Evolutionary conservation across 1,284 basidiomycete genomes (phyloP).

Genomic region (Grifola frondosa): DNA sequence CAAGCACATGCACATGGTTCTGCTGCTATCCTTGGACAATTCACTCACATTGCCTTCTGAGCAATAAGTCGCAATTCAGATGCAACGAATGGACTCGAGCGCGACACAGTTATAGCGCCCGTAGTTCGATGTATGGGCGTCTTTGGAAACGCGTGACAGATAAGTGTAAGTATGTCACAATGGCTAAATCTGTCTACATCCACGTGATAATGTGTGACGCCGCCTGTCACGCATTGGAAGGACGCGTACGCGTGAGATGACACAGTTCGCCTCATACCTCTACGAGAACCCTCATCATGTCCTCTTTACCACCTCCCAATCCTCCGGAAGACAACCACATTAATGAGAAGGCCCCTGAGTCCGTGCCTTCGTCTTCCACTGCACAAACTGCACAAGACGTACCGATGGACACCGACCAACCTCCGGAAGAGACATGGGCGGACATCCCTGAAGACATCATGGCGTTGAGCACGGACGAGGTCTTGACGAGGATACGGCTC

Average conservation of each 20-base stretch:
- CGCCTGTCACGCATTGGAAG: conserved; percentile 13
- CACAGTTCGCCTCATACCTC: conserved; percentile 8
- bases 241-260: conserved; percentile 21
- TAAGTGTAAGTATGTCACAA: too few species aligned
- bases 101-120: too few species aligned
- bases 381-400: conserved; percentile 37
- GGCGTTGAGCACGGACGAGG: conserved; percentile 75
- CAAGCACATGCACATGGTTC: too few species aligned
- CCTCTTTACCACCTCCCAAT: conserved; percentile 58
- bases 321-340: conserved; percentile 46
- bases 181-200: too few species aligned
- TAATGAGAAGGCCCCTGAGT: conserved; percentile 52
- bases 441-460: conserved; percentile 84
- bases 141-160: too few species aligned
- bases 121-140: too few species aligned
- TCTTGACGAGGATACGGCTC: conserved; percentile 81
- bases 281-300: conserved; percentile 45
- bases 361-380: conserved; percentile 33
- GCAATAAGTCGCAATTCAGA: too few species aligned
- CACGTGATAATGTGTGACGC: too few species aligned
- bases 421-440: conserved; percentile 74
- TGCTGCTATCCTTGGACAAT: too few species aligned
- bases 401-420: conserved; percentile 72
- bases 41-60: too few species aligned
- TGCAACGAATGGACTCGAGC: too few species aligned